These are phyloP conservation scores for Pleurotus djamor DNA, from an alignment of 768 basidiomycete species.

Conservation along the genomic window DNA sequence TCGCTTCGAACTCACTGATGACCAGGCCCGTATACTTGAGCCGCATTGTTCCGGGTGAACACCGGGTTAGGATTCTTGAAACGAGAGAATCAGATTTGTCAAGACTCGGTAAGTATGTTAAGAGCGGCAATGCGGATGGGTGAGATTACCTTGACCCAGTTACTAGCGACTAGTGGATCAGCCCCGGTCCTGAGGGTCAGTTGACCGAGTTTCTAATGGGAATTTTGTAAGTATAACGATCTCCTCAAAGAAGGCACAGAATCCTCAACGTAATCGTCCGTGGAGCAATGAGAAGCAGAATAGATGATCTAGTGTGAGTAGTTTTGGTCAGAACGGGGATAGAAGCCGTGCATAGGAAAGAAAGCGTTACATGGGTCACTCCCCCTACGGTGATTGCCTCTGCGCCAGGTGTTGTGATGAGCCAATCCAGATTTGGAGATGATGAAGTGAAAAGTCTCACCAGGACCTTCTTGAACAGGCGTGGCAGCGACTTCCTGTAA, in stretches of 20 bases:
- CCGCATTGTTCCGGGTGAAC: constrained; percentile 12
- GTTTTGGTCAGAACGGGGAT: neutral
- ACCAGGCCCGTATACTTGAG: constrained; percentile 11
- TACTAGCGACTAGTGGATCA: constrained; percentile 12
- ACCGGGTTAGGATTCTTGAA: constrained; percentile 8
- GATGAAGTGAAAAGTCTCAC: neutral
- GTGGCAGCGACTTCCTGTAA: constrained; percentile 12
- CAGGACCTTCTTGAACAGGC: constrained; percentile 13
- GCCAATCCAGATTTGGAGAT: neutral
- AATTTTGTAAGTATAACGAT: neutral
- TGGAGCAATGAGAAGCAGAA: constrained; percentile 16
- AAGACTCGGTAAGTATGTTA: neutral
- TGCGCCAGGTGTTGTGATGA: neutral
- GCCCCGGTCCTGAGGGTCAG: constrained; percentile 10
- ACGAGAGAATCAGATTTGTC: neutral
- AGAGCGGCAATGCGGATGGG: neutral
- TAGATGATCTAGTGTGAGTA: constrained; percentile 11
- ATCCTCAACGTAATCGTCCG: constrained; percentile 12
- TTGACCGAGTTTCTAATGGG: constrained; percentile 10
- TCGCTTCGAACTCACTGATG: constrained; percentile 9
- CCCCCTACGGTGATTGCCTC: constrained; percentile 13
- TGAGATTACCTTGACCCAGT: constrained; percentile 11
- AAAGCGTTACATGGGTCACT: constrained; percentile 9
- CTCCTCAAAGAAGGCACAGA: neutral
- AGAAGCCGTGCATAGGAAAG: neutral